These are phyloP conservation scores for Endothia cerciana DNA, from an alignment of 2,329 filamentous ascomycete species.

Conservation along the genomic window DNA sequence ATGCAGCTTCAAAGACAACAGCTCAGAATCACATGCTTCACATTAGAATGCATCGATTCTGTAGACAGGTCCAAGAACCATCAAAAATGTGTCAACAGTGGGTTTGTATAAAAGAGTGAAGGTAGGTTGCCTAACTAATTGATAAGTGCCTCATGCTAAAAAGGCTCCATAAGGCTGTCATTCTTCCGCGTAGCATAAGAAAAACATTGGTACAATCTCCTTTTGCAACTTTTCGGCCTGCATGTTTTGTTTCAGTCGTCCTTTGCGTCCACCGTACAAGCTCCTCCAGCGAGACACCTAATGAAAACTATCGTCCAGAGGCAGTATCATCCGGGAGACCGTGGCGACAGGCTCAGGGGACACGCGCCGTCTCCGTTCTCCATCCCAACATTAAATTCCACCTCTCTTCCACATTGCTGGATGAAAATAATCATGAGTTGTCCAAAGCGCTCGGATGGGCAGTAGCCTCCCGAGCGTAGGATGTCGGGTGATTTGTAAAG, in stretches of 20 bases:
- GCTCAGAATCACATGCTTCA: not conserved
- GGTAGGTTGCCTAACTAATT: conserved; percentile 25
- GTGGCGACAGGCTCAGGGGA: conserved; percentile 10
- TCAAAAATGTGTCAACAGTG: not conserved
- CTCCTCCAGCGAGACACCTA: not conserved
- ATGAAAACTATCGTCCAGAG: conserved; percentile 7
- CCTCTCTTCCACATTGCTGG: conserved; percentile 18
- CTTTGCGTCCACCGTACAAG: conserved; percentile 2
- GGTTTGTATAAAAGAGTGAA: conserved; percentile 23
- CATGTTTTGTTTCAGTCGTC: not conserved
- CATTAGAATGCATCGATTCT: no score
- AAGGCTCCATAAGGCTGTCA: conserved; percentile 23
- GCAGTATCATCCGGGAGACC: conserved; percentile 24
- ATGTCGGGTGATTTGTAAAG: conserved; percentile 44
- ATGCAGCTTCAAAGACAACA: not conserved
- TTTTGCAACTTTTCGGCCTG: conserved; percentile 3
- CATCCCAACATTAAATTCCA: conserved; percentile 27
- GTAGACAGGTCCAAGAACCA: not conserved
- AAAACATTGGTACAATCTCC: conserved; percentile 22
- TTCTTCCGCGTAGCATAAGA: conserved; percentile 22
- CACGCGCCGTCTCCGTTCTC: conserved; percentile 14
- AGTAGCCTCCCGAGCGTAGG: conserved; percentile 45
- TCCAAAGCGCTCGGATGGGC: conserved; percentile 44
- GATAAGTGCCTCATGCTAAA: conserved; percentile 25
- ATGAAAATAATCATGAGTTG: conserved; percentile 42